Evolutionary conservation across 2,329 filamentous ascomycete genomes (phyloP).

Genomic region (Pseudogymnoascus sp.): DNA sequence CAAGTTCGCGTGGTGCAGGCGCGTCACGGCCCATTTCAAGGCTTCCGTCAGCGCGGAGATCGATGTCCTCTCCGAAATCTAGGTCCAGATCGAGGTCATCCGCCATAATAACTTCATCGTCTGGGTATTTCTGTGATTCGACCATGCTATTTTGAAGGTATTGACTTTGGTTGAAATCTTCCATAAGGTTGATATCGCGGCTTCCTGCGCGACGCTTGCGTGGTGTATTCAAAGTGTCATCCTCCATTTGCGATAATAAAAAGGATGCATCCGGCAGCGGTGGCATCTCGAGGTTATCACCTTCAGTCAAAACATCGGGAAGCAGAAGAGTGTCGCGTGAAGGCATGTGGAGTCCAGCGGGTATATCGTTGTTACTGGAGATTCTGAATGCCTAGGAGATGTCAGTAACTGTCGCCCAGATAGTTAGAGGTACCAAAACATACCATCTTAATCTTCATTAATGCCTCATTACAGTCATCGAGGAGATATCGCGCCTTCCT

Average conservation of each 20-base stretch:
- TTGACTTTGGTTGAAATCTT: slow-evolving; percentile 69
- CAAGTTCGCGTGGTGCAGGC: slow-evolving; percentile 56
- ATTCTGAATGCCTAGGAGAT: slow-evolving; percentile 76
- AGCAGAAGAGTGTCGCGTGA: slow-evolving; percentile 83
- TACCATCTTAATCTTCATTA: slow-evolving; percentile 99
- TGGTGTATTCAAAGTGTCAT: slow-evolving; percentile 44
- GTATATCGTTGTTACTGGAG: slow-evolving; percentile 89
- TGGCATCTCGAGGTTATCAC: slow-evolving; percentile 69
- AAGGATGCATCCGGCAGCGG: slow-evolving; percentile 85
- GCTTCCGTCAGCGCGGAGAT: slow-evolving; percentile 45
- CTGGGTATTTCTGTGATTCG: slow-evolving; percentile 38
- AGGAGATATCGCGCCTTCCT: slow-evolving; percentile 92
- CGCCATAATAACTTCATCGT: slow-evolving; percentile 49
- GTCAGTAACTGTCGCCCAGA: slow-evolving; percentile 27
- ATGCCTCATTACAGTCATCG: slow-evolving; percentile 94
- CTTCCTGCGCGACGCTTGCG: slow-evolving; percentile 53
- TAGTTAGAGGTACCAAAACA: slow-evolving; percentile 40
- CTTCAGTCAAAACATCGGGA: slow-evolving; percentile 86
- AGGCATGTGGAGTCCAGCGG: slow-evolving; percentile 70
- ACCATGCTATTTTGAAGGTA: slow-evolving; percentile 65
- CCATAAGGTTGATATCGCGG: slow-evolving; percentile 61
- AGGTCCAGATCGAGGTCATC: slow-evolving; percentile 67
- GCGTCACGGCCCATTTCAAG: slow-evolving; percentile 90
- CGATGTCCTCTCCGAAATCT: slow-evolving; percentile 61
- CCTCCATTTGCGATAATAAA: slow-evolving; percentile 68